phyloP scores from a whole-genome alignment of 768 basidiomycete species.

The Termitomyces sp. region DNA sequence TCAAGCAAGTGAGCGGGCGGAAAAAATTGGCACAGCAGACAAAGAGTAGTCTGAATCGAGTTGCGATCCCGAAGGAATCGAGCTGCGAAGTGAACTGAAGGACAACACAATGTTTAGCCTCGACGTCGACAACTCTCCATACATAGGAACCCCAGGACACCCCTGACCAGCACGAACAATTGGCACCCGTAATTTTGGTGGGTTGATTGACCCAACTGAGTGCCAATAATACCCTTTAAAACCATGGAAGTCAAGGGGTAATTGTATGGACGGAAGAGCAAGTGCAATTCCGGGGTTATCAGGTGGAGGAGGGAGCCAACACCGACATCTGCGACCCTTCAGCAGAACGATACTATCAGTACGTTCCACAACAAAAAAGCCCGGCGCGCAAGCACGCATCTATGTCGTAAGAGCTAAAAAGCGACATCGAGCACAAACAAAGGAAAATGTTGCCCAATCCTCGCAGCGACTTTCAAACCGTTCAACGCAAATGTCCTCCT shows the following conservation, averaged over 20 bases:
- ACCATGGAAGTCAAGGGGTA: no score
- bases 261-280: no score
- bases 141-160: background rate
- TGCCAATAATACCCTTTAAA: no score
- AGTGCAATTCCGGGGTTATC: background rate
- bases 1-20: background rate
- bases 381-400: background rate
- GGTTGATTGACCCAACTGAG: no score
- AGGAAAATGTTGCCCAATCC: conserved; percentile 17
- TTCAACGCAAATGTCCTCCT: conserved; percentile 5
- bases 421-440: background rate
- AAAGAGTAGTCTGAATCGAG: conserved; percentile 45
- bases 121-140: conserved; percentile 4
- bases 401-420: background rate
- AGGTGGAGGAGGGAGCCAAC: background rate
- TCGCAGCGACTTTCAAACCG: conserved; percentile 24
- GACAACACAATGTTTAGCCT: conserved; percentile 25
- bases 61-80: conserved; percentile 24
- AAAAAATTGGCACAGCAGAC: conserved; percentile 23
- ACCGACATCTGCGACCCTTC: background rate
- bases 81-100: conserved; percentile 70
- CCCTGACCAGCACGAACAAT: background rate
- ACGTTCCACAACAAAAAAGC: background rate
- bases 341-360: background rate
- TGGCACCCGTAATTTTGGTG: no score